Conservation (phyloP, 352 stramenopile species). For the Blastocystis sp. region DNA sequence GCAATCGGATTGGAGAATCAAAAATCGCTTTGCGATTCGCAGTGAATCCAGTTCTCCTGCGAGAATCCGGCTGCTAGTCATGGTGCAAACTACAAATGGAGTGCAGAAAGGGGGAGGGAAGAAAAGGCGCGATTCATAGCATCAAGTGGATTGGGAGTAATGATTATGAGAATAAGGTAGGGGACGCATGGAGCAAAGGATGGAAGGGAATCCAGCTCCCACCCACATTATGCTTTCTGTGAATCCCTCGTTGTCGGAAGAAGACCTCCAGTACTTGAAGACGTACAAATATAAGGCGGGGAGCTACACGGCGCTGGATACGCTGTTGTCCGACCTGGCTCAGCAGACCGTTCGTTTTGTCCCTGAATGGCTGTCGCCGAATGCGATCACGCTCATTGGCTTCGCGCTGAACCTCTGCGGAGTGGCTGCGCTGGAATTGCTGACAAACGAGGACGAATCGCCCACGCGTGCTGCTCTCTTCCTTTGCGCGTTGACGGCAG, state of each 20-base stretch:
- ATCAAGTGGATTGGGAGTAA: not conserved
- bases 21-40: not conserved
- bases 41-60: not conserved
- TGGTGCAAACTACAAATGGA: no score
- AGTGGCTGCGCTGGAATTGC: not conserved
- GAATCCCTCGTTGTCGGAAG: not conserved
- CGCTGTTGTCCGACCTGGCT: not conserved
- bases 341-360: not conserved
- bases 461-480: not conserved
- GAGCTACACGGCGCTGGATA: not conserved
- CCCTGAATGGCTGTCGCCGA: not conserved
- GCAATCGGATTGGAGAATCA: not conserved
- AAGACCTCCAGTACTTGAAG: not conserved
- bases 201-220: no score
- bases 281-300: not conserved
- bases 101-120: not conserved
- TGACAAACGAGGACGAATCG: not conserved
- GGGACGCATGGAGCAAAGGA: no score
- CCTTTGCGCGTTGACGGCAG: not conserved
- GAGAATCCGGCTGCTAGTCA: no score
- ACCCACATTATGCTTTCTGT: not conserved
- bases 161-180: not conserved
- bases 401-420: not conserved
- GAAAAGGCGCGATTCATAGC: not conserved
- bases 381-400: conserved; percentile 17